Percentiles rank a stretch among this genome's conserved stretches.
Conservation (phyloP, 2,329 filamentous ascomycete genomes). For the Saccharata proteae region DNA sequence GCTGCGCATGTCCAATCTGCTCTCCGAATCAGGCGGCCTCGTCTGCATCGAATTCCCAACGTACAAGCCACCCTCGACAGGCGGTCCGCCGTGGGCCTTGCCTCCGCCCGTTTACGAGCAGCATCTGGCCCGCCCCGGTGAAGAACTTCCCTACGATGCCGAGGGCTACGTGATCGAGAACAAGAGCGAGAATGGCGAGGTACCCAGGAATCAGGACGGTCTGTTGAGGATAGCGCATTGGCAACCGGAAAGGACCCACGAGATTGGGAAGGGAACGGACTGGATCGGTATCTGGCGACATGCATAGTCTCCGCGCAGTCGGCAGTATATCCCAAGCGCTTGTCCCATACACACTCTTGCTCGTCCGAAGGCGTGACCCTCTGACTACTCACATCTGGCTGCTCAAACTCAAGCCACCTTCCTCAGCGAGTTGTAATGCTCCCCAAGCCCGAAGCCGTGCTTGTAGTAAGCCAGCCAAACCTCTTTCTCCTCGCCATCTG, state of each 20-base stretch:
- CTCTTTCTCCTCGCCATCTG: constrained; percentile 38
- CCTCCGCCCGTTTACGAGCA: constrained; percentile 58
- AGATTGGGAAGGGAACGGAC: constrained; percentile 39
- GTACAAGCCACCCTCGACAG: constrained; percentile 50
- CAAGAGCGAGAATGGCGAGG: constrained; percentile 24
- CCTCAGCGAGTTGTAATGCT: constrained; percentile 88
- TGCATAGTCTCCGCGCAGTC: neutral
- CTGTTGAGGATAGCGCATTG: constrained; percentile 40
- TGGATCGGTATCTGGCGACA: constrained; percentile 36
- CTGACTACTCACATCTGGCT: no score
- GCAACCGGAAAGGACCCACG: constrained; percentile 44
- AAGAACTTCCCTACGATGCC: constrained; percentile 50
- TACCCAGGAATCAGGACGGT: constrained; percentile 24
- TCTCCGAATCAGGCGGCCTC: constrained; percentile 38
- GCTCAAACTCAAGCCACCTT: no score
- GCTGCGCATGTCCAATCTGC: constrained; percentile 40
- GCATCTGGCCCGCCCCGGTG: constrained; percentile 58
- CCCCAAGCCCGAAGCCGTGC: constrained; percentile 85
- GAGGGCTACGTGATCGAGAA: constrained; percentile 38
- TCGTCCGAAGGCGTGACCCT: no score
- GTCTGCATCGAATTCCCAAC: constrained; percentile 69
- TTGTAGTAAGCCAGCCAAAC: constrained; percentile 93
- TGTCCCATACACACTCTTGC: no score
- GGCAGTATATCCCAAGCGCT: no score
- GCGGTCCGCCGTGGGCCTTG: constrained; percentile 63